Percentiles rank a stretch among this genome's conserved stretches.
Conservation (phyloP, 768 basidiomycete species). For the Kwoniella heveanensis region DNA sequence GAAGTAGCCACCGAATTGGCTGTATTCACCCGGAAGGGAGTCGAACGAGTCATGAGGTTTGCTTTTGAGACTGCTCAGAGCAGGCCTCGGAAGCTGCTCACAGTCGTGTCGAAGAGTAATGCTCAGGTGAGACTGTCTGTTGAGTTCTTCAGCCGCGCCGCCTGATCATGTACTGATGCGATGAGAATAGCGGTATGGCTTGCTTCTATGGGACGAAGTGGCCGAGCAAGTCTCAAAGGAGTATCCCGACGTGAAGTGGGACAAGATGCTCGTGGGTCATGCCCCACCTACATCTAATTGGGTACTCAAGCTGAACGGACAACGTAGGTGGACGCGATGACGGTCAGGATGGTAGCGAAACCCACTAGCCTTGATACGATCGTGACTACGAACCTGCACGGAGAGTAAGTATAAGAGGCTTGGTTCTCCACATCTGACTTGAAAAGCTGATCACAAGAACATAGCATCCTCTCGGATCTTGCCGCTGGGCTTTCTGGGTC, state of each 20-base stretch:
- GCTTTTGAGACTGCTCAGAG: slow-evolving; percentile 63
- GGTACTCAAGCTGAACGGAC: background rate
- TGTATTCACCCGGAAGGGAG: slow-evolving; percentile 62
- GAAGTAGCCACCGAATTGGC: slow-evolving; percentile 56
- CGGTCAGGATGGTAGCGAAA: slow-evolving; percentile 58
- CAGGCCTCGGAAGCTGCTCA: slow-evolving; percentile 62
- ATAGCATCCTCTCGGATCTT: slow-evolving; percentile 62
- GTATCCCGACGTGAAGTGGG: slow-evolving; percentile 60
- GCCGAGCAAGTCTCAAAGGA: slow-evolving; percentile 61
- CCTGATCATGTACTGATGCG: background rate
- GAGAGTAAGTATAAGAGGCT: slow-evolving; percentile 36
- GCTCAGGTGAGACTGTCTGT: slow-evolving; percentile 58
- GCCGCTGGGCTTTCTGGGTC: slow-evolving; percentile 62
- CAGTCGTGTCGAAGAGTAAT: slow-evolving; percentile 63
- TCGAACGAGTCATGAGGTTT: slow-evolving; percentile 62
- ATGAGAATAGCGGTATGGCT: slow-evolving; percentile 33
- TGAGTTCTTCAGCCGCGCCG: too few species aligned
- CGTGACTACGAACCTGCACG: slow-evolving; percentile 64
- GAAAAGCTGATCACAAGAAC: too few species aligned
- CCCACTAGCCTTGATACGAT: slow-evolving; percentile 64
- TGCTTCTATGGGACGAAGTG: slow-evolving; percentile 53
- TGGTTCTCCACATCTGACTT: background rate
- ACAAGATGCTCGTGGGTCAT: slow-evolving; percentile 33
- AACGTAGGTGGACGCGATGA: slow-evolving; percentile 61
- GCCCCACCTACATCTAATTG: background rate